These are phyloP conservation scores for Penicillium rolfsii DNA, from an alignment of 2,329 filamentous ascomycete genomes.

Conservation along the genomic window DNA sequence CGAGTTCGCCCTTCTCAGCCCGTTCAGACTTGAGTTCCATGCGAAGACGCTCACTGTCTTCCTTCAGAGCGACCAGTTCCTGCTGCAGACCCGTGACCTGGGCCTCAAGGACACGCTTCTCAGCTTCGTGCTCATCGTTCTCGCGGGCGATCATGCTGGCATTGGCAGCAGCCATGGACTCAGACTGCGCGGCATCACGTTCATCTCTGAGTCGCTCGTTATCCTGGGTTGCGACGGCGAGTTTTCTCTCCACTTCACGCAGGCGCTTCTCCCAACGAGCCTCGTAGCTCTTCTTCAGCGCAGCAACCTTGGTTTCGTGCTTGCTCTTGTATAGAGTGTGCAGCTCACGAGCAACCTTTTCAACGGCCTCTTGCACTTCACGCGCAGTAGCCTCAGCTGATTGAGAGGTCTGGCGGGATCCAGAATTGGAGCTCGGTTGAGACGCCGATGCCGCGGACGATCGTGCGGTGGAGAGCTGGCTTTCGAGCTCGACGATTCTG, in stretches of 20 bases:
- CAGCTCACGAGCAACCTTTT: conserved; percentile 90
- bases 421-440: conserved; percentile 36
- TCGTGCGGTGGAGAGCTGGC: conserved; percentile 49
- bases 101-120: conserved; percentile 70
- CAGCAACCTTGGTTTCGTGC: conserved; percentile 93
- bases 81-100: conserved; percentile 75
- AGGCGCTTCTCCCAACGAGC: conserved; percentile 87
- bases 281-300: conserved; percentile 81
- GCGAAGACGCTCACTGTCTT: conserved; percentile 68
- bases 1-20: conserved; percentile 52
- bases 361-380: conserved; percentile 82
- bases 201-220: conserved; percentile 73
- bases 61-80: conserved; percentile 69
- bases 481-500: conserved; percentile 51
- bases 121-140: conserved; percentile 66
- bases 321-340: conserved; percentile 95
- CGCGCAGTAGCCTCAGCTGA: conserved; percentile 52
- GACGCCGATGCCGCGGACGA: conserved; percentile 31
- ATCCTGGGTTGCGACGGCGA: conserved; percentile 70
- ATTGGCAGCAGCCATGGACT: conserved; percentile 52
- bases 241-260: conserved; percentile 71
- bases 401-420: conserved; percentile 42
- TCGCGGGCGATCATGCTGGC: conserved; percentile 48
- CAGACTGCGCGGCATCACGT: conserved; percentile 68
- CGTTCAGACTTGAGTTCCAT: conserved; percentile 60